Conservation (phyloP, 495 filamentous ascomycete species). For the Lasiosphaeria ovina region DNA sequence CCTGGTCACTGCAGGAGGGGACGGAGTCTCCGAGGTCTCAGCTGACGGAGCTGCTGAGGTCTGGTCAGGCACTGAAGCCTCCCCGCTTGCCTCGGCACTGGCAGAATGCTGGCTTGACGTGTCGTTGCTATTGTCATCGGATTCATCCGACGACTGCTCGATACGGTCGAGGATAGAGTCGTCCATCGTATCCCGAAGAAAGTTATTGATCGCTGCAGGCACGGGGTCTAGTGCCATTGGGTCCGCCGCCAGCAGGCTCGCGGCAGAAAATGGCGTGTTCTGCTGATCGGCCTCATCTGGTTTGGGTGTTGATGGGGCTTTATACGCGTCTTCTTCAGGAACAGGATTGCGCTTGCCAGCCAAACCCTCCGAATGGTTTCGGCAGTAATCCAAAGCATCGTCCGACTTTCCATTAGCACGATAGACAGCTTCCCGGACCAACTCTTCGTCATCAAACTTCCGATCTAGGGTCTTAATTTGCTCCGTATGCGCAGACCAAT, state of each 20-base stretch:
- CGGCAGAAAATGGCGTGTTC: not conserved
- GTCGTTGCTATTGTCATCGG: slow-evolving; percentile 20
- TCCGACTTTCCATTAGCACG: slow-evolving; percentile 67
- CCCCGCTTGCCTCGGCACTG: slow-evolving; percentile 11
- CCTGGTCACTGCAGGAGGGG: slow-evolving; percentile 48
- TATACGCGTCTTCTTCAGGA: slow-evolving; percentile 55
- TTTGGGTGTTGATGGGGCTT: slow-evolving; percentile 18
- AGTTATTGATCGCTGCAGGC: slow-evolving; percentile 15
- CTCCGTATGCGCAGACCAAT: slow-evolving; percentile 41
- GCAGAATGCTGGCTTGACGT: slow-evolving; percentile 18
- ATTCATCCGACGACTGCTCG: slow-evolving; percentile 25
- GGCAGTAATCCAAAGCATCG: slow-evolving; percentile 72
- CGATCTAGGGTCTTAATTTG: slow-evolving; percentile 42
- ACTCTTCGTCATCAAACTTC: slow-evolving; percentile 47
- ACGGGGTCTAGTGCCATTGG: slow-evolving; percentile 33
- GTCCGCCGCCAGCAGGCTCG: slow-evolving; percentile 15
- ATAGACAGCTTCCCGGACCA: slow-evolving; percentile 77
- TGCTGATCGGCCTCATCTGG: slow-evolving; percentile 13
- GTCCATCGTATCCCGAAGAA: slow-evolving; percentile 19
- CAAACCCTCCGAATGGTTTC: slow-evolving; percentile 44
- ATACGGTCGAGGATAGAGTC: slow-evolving; percentile 21
- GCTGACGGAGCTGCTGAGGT: slow-evolving; percentile 10
- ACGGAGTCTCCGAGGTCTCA: slow-evolving; percentile 3
- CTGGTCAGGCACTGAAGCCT: slow-evolving; percentile 6
- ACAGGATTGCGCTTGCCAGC: slow-evolving; percentile 58